phyloP scores from a whole-genome alignment of 2,329 filamentous ascomycete genomes.

The Stenocarpella maydis region DNA sequence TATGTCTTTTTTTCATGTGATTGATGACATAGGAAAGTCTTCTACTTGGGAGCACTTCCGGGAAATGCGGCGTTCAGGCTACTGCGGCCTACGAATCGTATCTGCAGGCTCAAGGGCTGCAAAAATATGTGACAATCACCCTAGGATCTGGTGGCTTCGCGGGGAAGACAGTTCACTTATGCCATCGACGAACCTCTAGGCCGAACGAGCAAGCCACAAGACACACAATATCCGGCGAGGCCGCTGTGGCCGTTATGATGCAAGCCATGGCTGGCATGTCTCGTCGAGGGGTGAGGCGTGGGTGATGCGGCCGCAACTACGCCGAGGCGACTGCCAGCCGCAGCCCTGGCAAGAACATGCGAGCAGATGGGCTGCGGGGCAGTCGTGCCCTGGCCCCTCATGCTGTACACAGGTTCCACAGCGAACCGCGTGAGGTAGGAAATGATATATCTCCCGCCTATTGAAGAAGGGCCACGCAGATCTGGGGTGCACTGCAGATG shows the following conservation, averaged over 20 bases:
- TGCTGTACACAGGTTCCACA: conserved; percentile 13
- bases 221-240: not conserved
- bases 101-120: conserved; percentile 24
- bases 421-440: conserved; percentile 30
- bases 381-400: conserved; percentile 13
- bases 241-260: conserved; percentile 13
- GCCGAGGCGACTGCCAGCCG: conserved; percentile 14
- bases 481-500: conserved; percentile 19
- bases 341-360: conserved; percentile 12
- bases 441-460: conserved; percentile 24
- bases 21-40: conserved; percentile 15
- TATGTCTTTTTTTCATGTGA: conserved; percentile 11
- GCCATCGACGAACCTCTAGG: not conserved
- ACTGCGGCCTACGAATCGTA: conserved; percentile 27
- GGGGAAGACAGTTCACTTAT: not conserved
- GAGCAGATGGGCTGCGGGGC: conserved; percentile 11
- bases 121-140: conserved; percentile 22
- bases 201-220: not conserved
- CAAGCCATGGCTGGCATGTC: conserved; percentile 18
- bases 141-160: not conserved
- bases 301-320: conserved; percentile 13
- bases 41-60: not conserved
- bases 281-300: not conserved
- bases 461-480: conserved; percentile 11
- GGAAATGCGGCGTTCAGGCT: conserved; percentile 4